Evolutionary conservation across 306 rosid species (phyloP).

Genomic region (Clitoria ternatea): DNA sequence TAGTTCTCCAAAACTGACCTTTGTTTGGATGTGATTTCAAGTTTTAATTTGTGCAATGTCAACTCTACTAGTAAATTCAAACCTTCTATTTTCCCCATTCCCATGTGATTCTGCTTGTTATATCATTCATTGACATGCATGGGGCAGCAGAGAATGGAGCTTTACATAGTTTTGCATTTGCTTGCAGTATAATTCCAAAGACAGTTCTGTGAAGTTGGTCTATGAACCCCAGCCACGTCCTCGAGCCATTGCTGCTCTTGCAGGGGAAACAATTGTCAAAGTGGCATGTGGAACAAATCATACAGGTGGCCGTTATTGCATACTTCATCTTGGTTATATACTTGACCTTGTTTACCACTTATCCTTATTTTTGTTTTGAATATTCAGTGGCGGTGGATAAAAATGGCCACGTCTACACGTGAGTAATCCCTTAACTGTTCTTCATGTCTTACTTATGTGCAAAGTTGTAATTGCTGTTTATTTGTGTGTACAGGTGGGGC

Average conservation of each 20-base stretch:
- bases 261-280: slow-evolving; percentile 83
- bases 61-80: neutral
- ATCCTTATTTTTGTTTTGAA: slow-evolving; percentile 32
- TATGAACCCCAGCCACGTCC: slow-evolving; percentile 99
- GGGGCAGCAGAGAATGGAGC: neutral
- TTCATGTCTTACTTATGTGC: neutral
- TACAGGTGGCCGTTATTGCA: slow-evolving; percentile 58
- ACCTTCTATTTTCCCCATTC: neutral
- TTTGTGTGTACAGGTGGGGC: slow-evolving; percentile 75
- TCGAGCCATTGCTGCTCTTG: slow-evolving; percentile 70
- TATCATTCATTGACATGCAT: neutral
- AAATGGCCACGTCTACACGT: slow-evolving; percentile 90
- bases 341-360: neutral
- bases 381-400: slow-evolving; percentile 86
- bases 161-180: slow-evolving; percentile 34
- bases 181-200: slow-evolving; percentile 89
- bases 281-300: slow-evolving; percentile 95
- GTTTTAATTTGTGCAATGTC: neutral
- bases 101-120: neutral
- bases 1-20: neutral
- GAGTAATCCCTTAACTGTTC: slow-evolving; percentile 36
- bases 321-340: neutral
- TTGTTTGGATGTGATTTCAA: neutral
- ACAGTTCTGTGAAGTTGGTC: slow-evolving; percentile 88
- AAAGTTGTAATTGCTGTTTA: slow-evolving; percentile 20